These are phyloP conservation scores for Daldinia concentrica DNA, from an alignment of 495 filamentous ascomycete genomes.

Conservation along the genomic window DNA sequence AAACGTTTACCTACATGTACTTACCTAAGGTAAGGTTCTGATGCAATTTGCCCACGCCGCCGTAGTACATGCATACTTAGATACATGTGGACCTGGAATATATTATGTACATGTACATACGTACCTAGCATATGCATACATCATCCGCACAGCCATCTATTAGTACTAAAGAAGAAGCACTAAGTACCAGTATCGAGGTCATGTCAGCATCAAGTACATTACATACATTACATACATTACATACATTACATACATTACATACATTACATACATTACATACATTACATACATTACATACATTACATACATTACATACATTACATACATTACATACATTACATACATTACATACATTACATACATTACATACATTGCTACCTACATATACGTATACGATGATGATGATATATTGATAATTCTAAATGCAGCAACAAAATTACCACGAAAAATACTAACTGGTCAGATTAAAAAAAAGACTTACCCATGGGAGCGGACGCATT, in stretches of 20 bases:
- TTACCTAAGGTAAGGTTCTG: conserved; percentile 8
- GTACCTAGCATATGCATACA: conserved; percentile 6
- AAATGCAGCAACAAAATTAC: conserved; percentile 23
- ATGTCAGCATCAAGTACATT: conserved; percentile 10
- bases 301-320: background rate
- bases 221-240: background rate
- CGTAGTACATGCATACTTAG: too few species aligned
- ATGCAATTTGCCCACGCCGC: conserved; percentile 12
- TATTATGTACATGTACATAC: conserved; percentile 12
- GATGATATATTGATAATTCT: conserved; percentile 4
- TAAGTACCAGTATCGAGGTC: conserved; percentile 1
- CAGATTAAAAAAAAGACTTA: conserved; percentile 3
- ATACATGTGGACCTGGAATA: conserved; percentile 1
- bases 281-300: background rate
- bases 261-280: background rate
- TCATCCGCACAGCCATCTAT: background rate
- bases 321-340: background rate
- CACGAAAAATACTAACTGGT: background rate
- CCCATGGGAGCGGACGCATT: conserved; percentile 16
- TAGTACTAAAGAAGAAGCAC: background rate
- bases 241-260: background rate
- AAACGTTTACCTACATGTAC: background rate
- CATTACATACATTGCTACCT: background rate
- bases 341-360: background rate
- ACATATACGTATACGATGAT: background rate